Evolutionary conservation across 352 stramenopile species (phyloP).

Genomic region (Phytopythium delawarense): DNA sequence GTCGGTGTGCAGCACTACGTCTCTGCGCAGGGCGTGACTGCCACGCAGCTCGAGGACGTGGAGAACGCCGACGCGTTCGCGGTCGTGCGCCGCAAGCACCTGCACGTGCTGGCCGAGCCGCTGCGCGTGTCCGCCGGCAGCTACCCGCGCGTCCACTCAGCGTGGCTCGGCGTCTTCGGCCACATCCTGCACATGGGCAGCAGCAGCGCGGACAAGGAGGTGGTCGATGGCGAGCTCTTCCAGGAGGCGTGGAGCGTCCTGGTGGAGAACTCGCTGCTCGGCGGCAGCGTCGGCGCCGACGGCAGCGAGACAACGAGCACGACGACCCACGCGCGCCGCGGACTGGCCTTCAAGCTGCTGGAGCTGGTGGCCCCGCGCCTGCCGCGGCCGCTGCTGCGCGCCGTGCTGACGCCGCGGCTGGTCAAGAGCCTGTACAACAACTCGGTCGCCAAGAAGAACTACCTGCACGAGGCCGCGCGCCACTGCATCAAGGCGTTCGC

Average conservation of each 20-base stretch:
- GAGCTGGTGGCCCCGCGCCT: constrained; percentile 60
- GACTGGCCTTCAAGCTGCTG: constrained; percentile 80
- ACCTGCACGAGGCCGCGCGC: constrained; percentile 72
- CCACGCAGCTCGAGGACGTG: constrained; percentile 19
- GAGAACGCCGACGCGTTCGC: constrained; percentile 33
- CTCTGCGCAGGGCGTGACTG: constrained; percentile 29
- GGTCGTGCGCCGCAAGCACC: constrained; percentile 53
- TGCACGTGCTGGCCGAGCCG: constrained; percentile 57
- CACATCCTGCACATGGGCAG: constrained; percentile 59
- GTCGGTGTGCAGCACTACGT: constrained; percentile 74
- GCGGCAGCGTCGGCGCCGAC: constrained; percentile 6
- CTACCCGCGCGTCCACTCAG: constrained; percentile 77
- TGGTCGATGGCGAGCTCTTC: constrained; percentile 64
- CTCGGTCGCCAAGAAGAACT: constrained; percentile 73
- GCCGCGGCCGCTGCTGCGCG: constrained; percentile 38
- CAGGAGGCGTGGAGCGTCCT: constrained; percentile 78
- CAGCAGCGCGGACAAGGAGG: constrained; percentile 22
- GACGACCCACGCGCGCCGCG: constrained; percentile 75
- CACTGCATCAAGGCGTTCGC: constrained; percentile 66
- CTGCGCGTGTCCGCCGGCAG: constrained; percentile 61
- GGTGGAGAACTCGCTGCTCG: constrained; percentile 75
- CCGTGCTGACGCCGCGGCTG: constrained; percentile 70
- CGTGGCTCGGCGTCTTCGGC: constrained; percentile 74
- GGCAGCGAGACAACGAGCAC: constrained; percentile 13
- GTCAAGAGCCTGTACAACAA: constrained; percentile 86